Percentiles rank a stretch among this genome's conserved stretches.
These are phyloP conservation scores for Fusarium longipes DNA, from an alignment of 2,329 filamentous ascomycete genomes.

Conservation along the genomic window DNA sequence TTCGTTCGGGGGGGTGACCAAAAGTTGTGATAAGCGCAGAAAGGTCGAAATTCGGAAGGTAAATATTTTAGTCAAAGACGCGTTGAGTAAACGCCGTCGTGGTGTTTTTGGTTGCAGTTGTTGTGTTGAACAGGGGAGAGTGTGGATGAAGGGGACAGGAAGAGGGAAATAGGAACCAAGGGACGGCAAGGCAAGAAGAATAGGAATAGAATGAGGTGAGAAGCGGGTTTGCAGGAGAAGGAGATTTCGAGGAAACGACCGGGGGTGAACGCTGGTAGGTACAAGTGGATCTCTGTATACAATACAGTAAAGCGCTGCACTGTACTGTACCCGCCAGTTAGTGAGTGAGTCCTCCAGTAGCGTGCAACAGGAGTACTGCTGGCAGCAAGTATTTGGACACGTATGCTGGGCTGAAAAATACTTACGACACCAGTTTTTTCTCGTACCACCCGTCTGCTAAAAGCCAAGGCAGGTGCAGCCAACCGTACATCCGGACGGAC, in stretches of 20 bases:
- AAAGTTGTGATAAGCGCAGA: slow-evolving; percentile 19
- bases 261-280: slow-evolving; percentile 12
- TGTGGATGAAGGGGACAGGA: slow-evolving; percentile 34
- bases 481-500: slow-evolving; percentile 33
- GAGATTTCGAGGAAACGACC: slow-evolving; percentile 40
- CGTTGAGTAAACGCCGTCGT: neutral
- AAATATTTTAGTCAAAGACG: neutral
- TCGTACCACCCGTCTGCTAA: slow-evolving; percentile 32
- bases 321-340: neutral
- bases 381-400: slow-evolving; percentile 5
- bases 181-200: slow-evolving; percentile 30
- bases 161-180: slow-evolving; percentile 26
- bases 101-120: slow-evolving; percentile 3
- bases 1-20: slow-evolving; percentile 31
- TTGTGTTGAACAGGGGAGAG: slow-evolving; percentile 9
- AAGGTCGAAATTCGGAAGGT: slow-evolving; percentile 9
- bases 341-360: slow-evolving; percentile 5
- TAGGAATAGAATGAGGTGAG: slow-evolving; percentile 37
- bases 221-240: slow-evolving; percentile 37
- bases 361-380: slow-evolving; percentile 19
- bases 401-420: neutral
- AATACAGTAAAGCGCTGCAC: neutral
- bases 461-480: slow-evolving; percentile 25
- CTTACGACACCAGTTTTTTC: slow-evolving; percentile 11
- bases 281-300: neutral